These are phyloP conservation scores for Protomyces gravidus DNA, from an alignment of 1,139 yeast species.

Conservation along the genomic window DNA sequence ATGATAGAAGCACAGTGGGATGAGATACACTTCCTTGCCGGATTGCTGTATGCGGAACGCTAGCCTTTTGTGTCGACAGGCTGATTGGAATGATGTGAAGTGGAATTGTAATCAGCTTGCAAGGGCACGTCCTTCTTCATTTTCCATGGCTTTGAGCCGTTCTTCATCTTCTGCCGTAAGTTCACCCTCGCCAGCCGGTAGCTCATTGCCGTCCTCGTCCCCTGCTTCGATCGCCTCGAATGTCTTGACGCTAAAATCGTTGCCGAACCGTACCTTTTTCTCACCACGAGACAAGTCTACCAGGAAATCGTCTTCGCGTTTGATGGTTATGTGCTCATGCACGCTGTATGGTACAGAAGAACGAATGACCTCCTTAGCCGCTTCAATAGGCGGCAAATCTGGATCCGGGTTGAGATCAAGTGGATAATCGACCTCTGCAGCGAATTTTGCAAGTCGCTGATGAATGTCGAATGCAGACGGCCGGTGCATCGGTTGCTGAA, in stretches of 20 bases:
- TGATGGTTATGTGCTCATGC: slow-evolving; percentile 27
- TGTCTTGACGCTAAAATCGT: slow-evolving; percentile 19
- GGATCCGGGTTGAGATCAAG: slow-evolving; percentile 22
- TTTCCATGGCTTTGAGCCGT: background rate
- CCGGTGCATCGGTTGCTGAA: slow-evolving; percentile 26
- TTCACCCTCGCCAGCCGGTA: slow-evolving; percentile 13
- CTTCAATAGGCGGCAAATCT: slow-evolving; percentile 22
- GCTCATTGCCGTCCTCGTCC: slow-evolving; percentile 21
- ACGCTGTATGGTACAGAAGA: slow-evolving; percentile 21
- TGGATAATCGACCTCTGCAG: slow-evolving; percentile 22
- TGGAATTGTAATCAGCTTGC: background rate
- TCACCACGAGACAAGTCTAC: slow-evolving; percentile 24
- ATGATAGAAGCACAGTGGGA: background rate
- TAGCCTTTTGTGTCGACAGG: too few species aligned
- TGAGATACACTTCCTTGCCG: background rate
- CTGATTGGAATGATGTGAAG: too few species aligned
- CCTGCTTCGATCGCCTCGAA: slow-evolving; percentile 25
- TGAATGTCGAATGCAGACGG: slow-evolving; percentile 26
- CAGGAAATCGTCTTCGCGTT: slow-evolving; percentile 22
- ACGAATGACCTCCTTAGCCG: slow-evolving; percentile 26
- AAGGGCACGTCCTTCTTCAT: background rate
- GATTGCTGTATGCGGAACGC: background rate
- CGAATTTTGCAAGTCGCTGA: slow-evolving; percentile 21
- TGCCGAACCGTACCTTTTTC: slow-evolving; percentile 25
- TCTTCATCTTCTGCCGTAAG: slow-evolving; percentile 7